Conservation (phyloP, 2,329 filamentous ascomycete genomes). For the Ceratocystis destructans region DNA sequence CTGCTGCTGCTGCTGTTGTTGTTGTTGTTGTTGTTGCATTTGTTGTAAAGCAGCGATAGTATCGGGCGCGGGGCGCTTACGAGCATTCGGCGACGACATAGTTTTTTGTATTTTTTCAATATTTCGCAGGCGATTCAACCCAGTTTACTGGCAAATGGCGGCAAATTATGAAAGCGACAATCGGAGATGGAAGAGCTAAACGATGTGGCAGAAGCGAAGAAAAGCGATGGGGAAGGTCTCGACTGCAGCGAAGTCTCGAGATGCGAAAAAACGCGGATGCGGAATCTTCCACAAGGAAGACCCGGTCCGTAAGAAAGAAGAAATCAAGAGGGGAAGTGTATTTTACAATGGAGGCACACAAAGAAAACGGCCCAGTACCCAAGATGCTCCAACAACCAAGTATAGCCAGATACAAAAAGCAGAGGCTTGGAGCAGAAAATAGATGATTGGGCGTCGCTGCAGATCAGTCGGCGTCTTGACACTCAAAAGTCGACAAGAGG, state of each 20-base stretch:
- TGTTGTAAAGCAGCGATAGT: slow-evolving; percentile 15
- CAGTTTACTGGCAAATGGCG: neutral
- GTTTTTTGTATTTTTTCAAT: neutral
- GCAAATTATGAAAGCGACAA: neutral
- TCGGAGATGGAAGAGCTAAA: neutral
- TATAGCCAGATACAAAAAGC: neutral
- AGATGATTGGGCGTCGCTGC: slow-evolving; percentile 1
- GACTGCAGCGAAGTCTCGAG: neutral
- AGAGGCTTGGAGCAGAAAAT: slow-evolving; percentile 1
- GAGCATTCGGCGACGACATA: slow-evolving; percentile 18
- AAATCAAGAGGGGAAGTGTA: neutral
- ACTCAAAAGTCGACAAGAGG: neutral
- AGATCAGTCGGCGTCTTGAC: slow-evolving; percentile 14
- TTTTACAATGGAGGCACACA: neutral
- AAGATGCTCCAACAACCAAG: neutral
- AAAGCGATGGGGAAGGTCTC: neutral
- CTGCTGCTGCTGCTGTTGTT: slow-evolving; percentile 22
- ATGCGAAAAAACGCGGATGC: slow-evolving; percentile 9
- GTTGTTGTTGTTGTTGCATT: slow-evolving; percentile 19
- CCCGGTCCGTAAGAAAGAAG: slow-evolving; percentile 12
- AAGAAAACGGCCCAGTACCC: neutral
- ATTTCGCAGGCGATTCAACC: neutral
- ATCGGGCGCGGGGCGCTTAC: slow-evolving; percentile 18
- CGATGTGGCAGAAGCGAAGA: neutral
- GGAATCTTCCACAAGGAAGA: slow-evolving; percentile 18